Evolutionary conservation across 1,284 basidiomycete genomes (phyloP).

Genomic region (Lentinula novae-zelandiae): DNA sequence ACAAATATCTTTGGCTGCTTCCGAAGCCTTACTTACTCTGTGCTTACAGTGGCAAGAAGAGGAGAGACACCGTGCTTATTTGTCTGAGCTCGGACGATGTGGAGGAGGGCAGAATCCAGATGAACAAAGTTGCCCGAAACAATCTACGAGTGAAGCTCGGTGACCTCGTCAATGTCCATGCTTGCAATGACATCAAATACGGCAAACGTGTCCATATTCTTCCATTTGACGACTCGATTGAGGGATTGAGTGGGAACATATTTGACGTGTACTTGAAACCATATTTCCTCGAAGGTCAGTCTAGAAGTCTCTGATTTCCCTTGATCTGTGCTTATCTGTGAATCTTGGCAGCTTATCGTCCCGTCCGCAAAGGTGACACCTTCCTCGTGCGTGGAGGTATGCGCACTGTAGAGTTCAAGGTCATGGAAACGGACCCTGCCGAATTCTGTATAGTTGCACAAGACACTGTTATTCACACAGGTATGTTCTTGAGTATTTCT

Average conservation of each 20-base stretch:
- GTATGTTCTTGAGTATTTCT: slow-evolving; percentile 30
- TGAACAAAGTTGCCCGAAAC: slow-evolving; percentile 99
- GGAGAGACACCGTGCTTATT: slow-evolving; percentile 94
- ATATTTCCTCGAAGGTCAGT: slow-evolving; percentile 94
- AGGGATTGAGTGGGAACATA: slow-evolving; percentile 96
- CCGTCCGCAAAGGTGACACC: slow-evolving; percentile 94
- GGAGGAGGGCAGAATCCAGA: slow-evolving; percentile 95
- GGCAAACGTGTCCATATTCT: slow-evolving; percentile 97
- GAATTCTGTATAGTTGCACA: slow-evolving; percentile 98
- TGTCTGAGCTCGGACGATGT: slow-evolving; percentile 94
- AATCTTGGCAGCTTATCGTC: slow-evolving; percentile 73
- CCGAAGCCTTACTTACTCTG: slow-evolving; percentile 3
- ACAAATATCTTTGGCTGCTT: slow-evolving; percentile 20
- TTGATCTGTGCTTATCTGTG: neutral
- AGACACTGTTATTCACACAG: slow-evolving; percentile 94
- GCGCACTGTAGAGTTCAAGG: slow-evolving; percentile 99
- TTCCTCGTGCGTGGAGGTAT: slow-evolving; percentile 98
- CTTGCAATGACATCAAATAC: slow-evolving; percentile 98
- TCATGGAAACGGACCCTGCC: slow-evolving; percentile 91
- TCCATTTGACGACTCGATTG: slow-evolving; percentile 98
- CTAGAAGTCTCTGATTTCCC: neutral
- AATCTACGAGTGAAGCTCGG: slow-evolving; percentile 98
- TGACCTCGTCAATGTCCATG: slow-evolving; percentile 93
- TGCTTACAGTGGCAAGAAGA: slow-evolving; percentile 80
- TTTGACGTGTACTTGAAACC: slow-evolving; percentile 99